phyloP scores from a whole-genome alignment of 768 basidiomycete species.

The Nidularia sp. region DNA sequence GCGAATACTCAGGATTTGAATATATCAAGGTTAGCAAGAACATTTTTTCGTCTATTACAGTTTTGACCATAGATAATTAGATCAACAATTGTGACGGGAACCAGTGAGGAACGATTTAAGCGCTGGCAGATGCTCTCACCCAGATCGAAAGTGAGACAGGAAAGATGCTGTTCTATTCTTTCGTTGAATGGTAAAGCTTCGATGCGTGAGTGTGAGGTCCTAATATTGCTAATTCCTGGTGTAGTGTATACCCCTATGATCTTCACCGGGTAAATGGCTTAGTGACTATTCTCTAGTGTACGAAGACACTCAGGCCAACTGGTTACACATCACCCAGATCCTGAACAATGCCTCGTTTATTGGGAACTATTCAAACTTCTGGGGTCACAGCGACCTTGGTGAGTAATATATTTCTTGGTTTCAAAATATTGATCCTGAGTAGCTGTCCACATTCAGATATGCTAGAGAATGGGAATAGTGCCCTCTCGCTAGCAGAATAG shows the following conservation, averaged over 20 bases:
- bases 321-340: slow-evolving; percentile 16
- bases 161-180: slow-evolving; percentile 17
- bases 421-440: neutral
- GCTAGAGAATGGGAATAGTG: slow-evolving; percentile 43
- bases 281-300: slow-evolving; percentile 7
- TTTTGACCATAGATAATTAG: slow-evolving; percentile 2
- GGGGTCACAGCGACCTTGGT: slow-evolving; percentile 50
- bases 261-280: too few relatives aligned
- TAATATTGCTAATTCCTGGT: slow-evolving; percentile 16
- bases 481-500: slow-evolving; percentile 42
- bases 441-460: slow-evolving; percentile 10
- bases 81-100: slow-evolving; percentile 15
- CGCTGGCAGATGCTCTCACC: slow-evolving; percentile 17
- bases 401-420: neutral
- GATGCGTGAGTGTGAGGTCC: slow-evolving; percentile 21
- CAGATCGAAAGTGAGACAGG: slow-evolving; percentile 17
- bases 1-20: slow-evolving; percentile 12
- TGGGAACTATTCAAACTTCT: slow-evolving; percentile 30
- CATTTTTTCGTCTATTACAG: neutral
- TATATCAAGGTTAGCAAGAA: slow-evolving; percentile 12
- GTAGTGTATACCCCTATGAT: slow-evolving; percentile 7
- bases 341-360: slow-evolving; percentile 21
- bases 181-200: slow-evolving; percentile 22
- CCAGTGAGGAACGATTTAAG: slow-evolving; percentile 15
- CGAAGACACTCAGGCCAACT: slow-evolving; percentile 17